Evolutionary conservation across 495 filamentous ascomycete genomes (phyloP), one percentile per base, ranked within the genome.

Genomic region (Trichoderma erinaceum): DNA sequence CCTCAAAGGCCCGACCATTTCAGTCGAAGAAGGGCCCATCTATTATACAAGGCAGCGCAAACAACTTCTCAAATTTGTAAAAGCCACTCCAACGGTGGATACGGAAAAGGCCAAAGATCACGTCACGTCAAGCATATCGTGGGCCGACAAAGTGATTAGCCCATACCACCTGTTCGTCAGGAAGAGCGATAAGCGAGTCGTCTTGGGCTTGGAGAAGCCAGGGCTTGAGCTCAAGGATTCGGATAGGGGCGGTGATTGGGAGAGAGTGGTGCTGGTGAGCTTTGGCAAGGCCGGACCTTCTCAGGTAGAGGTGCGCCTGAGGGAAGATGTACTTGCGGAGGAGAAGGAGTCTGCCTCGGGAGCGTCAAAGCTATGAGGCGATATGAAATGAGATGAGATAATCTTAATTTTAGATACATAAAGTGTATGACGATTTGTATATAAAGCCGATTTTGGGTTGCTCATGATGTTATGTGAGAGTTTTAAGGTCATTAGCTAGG

Each of bases 91-190:
- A 15, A 80, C 72, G 25, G 29, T 67, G 27, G 66, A 64, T 38
- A 63, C 67, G 27, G 67, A 67, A 41, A 65, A 70, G 58, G 73
- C 68, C 18, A 61, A 58, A 43, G 46, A 44, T 27, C 79, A 79
- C 74, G 80, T 27, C 66, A 81, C 74, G 7, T 73, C 76, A 11
- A 63, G 78, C 74, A 68, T 89, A 3, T 80, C 88, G 11, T 95
- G 92, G 92, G 85, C 81, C 13, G 83, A 95, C 27, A 96, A 91
- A 75, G 88, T 85, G 25, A 95, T 97, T 50, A 88, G 85, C 52
- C 91, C 92, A 1, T 78, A 79, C n/a, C 78, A 81, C 43, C 68
- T 91, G 35, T 83, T 86, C 68, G 73, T 83, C 71, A 75, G 82
- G n/a, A 74, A 78, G 12, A 76, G 74, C 41, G 87, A 92, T 70